These are phyloP conservation scores for Geranomyces variabilis DNA, from an alignment of 192 early-diverging fungal genomes.

Conservation along the genomic window DNA sequence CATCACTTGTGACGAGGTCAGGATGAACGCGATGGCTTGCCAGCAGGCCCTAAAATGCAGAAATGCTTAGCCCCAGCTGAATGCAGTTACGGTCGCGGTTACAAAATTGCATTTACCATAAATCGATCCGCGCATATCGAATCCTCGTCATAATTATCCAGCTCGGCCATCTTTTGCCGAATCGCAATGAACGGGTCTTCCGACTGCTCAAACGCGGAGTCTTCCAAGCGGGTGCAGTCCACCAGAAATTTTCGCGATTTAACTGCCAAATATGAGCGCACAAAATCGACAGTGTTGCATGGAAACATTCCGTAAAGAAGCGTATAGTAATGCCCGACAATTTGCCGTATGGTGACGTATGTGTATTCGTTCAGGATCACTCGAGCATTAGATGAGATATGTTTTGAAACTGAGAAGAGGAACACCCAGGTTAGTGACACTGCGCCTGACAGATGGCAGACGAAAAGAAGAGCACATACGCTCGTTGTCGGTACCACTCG, in stretches of 20 bases:
- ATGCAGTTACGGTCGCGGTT: background rate
- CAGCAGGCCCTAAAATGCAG: slow-evolving; percentile 20
- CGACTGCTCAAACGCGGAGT: slow-evolving; percentile 8
- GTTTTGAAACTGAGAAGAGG: background rate
- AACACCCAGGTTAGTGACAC: background rate
- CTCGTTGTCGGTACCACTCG: background rate
- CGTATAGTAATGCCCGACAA: slow-evolving; percentile 32
- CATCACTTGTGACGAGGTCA: slow-evolving; percentile 4
- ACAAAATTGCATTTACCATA: no score
- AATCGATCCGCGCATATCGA: slow-evolving; percentile 6
- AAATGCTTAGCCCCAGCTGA: no score
- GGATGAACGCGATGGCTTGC: slow-evolving; percentile 19
- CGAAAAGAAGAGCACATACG: background rate
- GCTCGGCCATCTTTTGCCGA: background rate
- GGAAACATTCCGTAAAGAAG: slow-evolving; percentile 45
- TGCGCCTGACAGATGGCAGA: background rate
- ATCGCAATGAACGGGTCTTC: slow-evolving; percentile 18
- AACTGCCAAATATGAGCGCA: slow-evolving; percentile 9
- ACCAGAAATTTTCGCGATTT: background rate
- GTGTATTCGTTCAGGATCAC: slow-evolving; percentile 20
- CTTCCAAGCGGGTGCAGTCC: background rate
- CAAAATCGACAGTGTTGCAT: slow-evolving; percentile 24
- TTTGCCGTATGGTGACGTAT: background rate
- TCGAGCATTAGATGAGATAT: background rate
- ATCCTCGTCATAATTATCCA: slow-evolving; percentile 8